Evolutionary conservation across 1,139 yeast species (phyloP).

Genomic region (Candida sp.): DNA sequence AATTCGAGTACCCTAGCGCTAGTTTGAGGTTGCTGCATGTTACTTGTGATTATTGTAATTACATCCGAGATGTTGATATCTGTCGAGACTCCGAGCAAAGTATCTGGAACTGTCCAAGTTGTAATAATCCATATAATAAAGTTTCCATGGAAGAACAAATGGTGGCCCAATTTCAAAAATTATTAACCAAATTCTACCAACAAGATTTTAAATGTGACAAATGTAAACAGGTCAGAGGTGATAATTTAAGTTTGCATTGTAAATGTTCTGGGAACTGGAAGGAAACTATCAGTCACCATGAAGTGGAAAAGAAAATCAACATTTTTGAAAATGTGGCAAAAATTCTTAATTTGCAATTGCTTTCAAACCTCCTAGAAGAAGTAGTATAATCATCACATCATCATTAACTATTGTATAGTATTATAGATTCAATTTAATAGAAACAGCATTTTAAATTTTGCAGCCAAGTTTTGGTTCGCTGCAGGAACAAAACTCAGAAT

Average conservation of each 20-base stretch:
- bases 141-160: constrained; percentile 76
- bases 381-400: constrained; percentile 2
- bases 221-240: constrained; percentile 66
- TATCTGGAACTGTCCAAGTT: constrained; percentile 68
- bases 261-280: constrained; percentile 87
- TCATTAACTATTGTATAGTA: not conserved
- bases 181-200: constrained; percentile 57
- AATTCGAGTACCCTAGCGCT: constrained; percentile 74
- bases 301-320: constrained; percentile 41
- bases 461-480: not conserved
- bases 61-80: constrained; percentile 72
- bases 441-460: not conserved
- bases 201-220: constrained; percentile 84
- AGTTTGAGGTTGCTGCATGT: constrained; percentile 65
- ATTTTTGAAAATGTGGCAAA: constrained; percentile 59
- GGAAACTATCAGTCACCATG: constrained; percentile 49
- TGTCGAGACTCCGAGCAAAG: constrained; percentile 59
- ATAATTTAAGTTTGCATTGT: constrained; percentile 74
- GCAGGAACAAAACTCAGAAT: not conserved
- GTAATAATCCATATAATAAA: constrained; percentile 63
- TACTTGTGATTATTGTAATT: constrained; percentile 78
- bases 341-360: constrained; percentile 57
- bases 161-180: constrained; percentile 57
- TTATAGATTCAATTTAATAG: not conserved
- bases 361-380: constrained; percentile 46